Conservation (phyloP, 2,329 filamentous ascomycete species). For the Mycosphaerella sp. region DNA sequence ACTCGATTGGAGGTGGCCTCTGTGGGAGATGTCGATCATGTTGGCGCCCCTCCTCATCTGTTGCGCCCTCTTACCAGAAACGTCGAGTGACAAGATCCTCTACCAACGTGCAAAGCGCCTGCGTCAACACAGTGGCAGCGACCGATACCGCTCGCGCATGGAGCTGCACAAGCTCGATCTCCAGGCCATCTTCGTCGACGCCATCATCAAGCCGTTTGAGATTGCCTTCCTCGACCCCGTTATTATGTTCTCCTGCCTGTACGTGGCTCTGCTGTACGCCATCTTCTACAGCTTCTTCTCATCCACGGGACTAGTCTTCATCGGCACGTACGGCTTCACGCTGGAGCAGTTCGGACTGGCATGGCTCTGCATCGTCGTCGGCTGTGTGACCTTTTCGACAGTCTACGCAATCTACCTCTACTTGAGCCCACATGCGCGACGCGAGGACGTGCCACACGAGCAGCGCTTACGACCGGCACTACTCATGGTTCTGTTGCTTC, state of each 20-base stretch:
- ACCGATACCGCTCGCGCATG: background rate
- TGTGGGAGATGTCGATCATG: background rate
- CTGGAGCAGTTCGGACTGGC: background rate
- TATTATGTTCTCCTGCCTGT: background rate
- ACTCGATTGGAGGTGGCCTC: background rate
- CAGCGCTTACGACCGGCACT: background rate
- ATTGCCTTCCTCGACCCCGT: background rate
- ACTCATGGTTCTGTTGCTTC: background rate
- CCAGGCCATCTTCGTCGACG: background rate
- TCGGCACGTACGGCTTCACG: background rate
- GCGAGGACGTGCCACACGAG: background rate
- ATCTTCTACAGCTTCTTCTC: background rate
- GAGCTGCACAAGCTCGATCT: background rate
- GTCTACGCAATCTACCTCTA: background rate
- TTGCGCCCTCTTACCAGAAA: background rate
- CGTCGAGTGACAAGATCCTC: background rate
- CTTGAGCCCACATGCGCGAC: background rate
- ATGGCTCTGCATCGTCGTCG: background rate
- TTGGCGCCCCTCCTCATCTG: background rate
- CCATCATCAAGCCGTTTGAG: background rate
- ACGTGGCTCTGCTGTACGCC: background rate
- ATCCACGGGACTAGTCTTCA: background rate
- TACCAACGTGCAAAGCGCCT: background rate
- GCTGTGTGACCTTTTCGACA: background rate
- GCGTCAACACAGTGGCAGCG: background rate